Evolutionary conservation across 495 filamentous ascomycete genomes (phyloP).

Genomic region (Elasticomyces elasticus): DNA sequence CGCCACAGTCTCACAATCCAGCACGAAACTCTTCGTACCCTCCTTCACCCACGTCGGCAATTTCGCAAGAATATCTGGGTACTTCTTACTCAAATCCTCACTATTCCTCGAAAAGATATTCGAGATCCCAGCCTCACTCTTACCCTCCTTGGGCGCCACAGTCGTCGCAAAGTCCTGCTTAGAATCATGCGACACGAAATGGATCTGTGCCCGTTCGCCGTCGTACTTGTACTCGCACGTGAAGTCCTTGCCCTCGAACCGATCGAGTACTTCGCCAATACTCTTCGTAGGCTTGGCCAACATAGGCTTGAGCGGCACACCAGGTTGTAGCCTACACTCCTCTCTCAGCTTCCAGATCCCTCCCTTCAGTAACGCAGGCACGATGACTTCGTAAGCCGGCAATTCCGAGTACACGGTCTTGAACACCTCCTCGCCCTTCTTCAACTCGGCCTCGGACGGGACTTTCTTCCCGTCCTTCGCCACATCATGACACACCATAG

Average conservation of each 20-base stretch:
- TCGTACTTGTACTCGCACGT: constrained; percentile 99
- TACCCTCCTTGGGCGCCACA: constrained; percentile 44
- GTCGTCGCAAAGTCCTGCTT: constrained; percentile 49
- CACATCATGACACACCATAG: constrained; percentile 72
- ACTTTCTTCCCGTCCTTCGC: constrained; percentile 54
- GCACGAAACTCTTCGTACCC: constrained; percentile 83
- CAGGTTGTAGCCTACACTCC: constrained; percentile 85
- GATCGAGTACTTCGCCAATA: constrained; percentile 95
- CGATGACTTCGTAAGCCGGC: constrained; percentile 89
- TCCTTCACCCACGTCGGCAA: constrained; percentile 80
- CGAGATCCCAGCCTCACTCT: constrained; percentile 53
- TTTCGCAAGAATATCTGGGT: constrained; percentile 86
- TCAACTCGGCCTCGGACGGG: constrained; percentile 62
- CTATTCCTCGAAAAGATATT: constrained; percentile 96
- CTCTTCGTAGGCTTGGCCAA: constrained; percentile 97
- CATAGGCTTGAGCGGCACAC: constrained; percentile 96
- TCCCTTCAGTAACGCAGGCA: constrained; percentile 76
- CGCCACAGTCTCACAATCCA: constrained; percentile 97
- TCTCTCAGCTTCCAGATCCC: constrained; percentile 74
- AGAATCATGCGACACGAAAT: constrained; percentile 82
- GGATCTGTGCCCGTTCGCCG: constrained; percentile 92
- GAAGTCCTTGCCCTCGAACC: constrained; percentile 89
- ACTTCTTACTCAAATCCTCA: constrained; percentile 93
- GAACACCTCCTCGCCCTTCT: constrained; percentile 70
- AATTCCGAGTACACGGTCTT: constrained; percentile 91